phyloP scores from a whole-genome alignment of 495 filamentous ascomycete genomes.

The Talaromyces ruber region DNA sequence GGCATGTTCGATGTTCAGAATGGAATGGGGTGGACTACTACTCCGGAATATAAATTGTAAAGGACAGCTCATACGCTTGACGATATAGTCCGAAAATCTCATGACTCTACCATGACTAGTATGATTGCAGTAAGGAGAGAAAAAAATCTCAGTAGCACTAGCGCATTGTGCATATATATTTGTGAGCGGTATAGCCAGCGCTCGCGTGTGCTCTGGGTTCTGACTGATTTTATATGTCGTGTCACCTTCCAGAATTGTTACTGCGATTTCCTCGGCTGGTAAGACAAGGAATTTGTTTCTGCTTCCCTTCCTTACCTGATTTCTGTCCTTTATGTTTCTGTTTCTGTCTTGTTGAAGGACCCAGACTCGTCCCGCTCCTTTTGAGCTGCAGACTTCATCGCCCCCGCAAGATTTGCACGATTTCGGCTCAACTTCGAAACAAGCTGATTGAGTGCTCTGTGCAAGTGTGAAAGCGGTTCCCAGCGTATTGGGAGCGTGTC shows the following conservation, averaged over 20 bases:
- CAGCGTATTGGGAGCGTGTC: neutral
- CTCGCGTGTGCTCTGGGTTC: neutral
- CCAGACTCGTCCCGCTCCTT: neutral
- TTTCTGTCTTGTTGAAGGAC: neutral
- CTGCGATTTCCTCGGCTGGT: neutral
- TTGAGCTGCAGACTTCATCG: neutral
- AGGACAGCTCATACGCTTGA: constrained; percentile 4
- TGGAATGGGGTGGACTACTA: neutral
- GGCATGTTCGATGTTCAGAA: neutral
- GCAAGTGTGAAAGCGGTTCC: neutral
- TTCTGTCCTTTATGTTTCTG: neutral
- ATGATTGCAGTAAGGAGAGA: neutral
- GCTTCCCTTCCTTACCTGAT: neutral
- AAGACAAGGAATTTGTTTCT: neutral
- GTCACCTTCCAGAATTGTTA: neutral
- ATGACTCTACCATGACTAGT: neutral
- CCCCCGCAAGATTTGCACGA: neutral
- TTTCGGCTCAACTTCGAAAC: neutral
- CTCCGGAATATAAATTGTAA: neutral
- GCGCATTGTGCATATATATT: neutral
- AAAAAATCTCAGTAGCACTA: neutral
- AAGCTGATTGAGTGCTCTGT: neutral
- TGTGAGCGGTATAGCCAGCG: neutral
- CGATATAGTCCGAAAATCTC: neutral
- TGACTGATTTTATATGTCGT: neutral